phyloP scores from a whole-genome alignment of 305 asterid species.

The Nicotiana rustica region DNA sequence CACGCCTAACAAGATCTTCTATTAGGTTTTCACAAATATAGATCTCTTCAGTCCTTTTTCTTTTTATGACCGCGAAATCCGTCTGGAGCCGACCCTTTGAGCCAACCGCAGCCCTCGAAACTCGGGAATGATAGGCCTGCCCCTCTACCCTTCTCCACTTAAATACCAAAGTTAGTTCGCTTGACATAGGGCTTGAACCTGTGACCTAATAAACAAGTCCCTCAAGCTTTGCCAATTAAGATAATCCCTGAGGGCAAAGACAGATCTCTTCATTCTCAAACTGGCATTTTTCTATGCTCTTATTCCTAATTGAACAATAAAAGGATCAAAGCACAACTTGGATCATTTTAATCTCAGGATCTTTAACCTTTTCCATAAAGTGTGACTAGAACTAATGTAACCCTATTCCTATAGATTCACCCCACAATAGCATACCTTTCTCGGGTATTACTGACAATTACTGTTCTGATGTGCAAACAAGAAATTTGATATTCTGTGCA shows the following conservation, averaged over 20 bases:
- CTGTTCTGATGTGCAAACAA: neutral
- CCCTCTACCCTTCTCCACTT: too few species aligned
- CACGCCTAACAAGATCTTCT: neutral
- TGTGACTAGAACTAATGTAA: neutral
- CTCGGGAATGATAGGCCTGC: too few species aligned
- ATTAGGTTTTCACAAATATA: neutral
- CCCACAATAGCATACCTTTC: neutral
- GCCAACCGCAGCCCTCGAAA: too few species aligned
- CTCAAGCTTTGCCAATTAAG: too few species aligned
- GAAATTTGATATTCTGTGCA: neutral
- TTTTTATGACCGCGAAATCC: too few species aligned
- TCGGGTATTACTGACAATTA: neutral
- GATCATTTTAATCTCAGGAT: neutral
- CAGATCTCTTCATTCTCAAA: constrained; percentile 9
- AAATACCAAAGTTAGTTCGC: too few species aligned
- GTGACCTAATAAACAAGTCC: too few species aligned
- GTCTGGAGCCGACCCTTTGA: too few species aligned
- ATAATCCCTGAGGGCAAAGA: neutral
- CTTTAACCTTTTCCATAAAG: neutral
- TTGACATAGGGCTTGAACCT: too few species aligned
- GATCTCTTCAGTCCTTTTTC: neutral
- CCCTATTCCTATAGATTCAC: constrained; percentile 5
- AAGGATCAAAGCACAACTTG: neutral
- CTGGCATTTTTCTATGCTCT: constrained; percentile 8
- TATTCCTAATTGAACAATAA: neutral